Evolutionary conservation across 2,329 filamentous ascomycete species (phyloP).

Genomic region (Tolypocladium inflatum): DNA sequence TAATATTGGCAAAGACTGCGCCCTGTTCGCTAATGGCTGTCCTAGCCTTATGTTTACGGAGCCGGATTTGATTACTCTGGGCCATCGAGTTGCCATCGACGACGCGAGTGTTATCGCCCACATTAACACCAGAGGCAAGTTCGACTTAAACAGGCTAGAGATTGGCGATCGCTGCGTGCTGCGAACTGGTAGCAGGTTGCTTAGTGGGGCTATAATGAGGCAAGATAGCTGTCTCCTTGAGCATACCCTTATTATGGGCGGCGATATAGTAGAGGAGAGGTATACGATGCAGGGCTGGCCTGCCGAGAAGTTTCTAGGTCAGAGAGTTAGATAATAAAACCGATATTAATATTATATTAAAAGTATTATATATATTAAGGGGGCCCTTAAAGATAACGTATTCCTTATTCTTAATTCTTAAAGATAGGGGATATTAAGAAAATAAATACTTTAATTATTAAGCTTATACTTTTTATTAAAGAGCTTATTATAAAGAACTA

Average conservation of each 20-base stretch:
- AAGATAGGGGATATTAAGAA: too few species aligned
- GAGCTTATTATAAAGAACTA: too few species aligned
- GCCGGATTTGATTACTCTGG: conserved; percentile 44
- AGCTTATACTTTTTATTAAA: too few species aligned
- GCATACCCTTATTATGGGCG: conserved; percentile 48
- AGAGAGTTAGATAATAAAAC: not conserved
- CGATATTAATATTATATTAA: too few species aligned
- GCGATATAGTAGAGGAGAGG: conserved; percentile 41
- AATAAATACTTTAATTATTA: too few species aligned
- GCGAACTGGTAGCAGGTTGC: conserved; percentile 38
- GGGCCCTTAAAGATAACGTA: too few species aligned
- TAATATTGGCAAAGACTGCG: conserved; percentile 43
- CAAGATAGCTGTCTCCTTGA: conserved; percentile 43
- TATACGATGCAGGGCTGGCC: conserved; percentile 48
- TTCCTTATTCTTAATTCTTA: too few species aligned
- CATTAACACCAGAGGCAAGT: conserved; percentile 47
- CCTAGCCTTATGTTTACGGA: conserved; percentile 47
- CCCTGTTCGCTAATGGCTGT: conserved; percentile 42
- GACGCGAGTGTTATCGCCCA: conserved; percentile 47
- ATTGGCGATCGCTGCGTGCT: conserved; percentile 44
- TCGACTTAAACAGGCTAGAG: conserved; percentile 40
- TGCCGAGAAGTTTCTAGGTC: conserved; percentile 9
- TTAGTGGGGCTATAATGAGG: conserved; percentile 44
- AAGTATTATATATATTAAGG: too few species aligned
- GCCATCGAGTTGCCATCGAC: conserved; percentile 42